Evolutionary conservation across 2,329 filamentous ascomycete genomes (phyloP).

Genomic region (Byssoonygena ceratinophila): DNA sequence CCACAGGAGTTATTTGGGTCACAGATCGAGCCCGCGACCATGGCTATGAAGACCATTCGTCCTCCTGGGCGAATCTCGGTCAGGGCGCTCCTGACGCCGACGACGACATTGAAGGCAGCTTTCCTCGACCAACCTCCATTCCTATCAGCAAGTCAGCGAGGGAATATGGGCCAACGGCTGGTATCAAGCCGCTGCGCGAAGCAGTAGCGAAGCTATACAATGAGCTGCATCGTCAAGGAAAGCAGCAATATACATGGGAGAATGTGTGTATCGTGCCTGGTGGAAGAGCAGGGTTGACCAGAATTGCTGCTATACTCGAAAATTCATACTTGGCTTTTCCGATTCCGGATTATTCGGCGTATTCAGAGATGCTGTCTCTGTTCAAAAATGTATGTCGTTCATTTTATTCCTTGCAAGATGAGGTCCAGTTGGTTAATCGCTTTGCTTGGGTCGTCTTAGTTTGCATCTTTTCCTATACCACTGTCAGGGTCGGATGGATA

Average conservation of each 20-base stretch:
- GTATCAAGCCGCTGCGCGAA: constrained; percentile 79
- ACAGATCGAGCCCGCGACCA: constrained; percentile 66
- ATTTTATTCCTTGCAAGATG: neutral
- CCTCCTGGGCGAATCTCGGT: constrained; percentile 82
- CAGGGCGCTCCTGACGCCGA: constrained; percentile 92
- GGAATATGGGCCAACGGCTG: constrained; percentile 88
- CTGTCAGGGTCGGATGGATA: constrained; percentile 78
- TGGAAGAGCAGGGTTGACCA: constrained; percentile 81
- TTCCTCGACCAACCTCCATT: constrained; percentile 66
- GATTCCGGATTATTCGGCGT: constrained; percentile 89
- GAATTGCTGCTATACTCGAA: constrained; percentile 86
- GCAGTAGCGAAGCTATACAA: constrained; percentile 92
- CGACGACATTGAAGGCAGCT: constrained; percentile 82
- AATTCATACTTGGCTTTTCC: constrained; percentile 92
- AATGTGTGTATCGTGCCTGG: constrained; percentile 95
- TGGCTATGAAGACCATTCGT: constrained; percentile 73
- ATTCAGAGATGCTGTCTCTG: constrained; percentile 92
- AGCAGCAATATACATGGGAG: constrained; percentile 88
- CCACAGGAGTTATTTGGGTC: constrained; percentile 84
- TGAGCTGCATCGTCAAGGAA: constrained; percentile 76
- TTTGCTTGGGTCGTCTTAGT: constrained; percentile 48
- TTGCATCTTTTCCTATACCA: constrained; percentile 76
- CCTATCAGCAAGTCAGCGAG: constrained; percentile 66
- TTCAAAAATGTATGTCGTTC: constrained; percentile 61
- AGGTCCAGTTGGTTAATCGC: no score